Conservation (phyloP, 495 filamentous ascomycete genomes). For the Hypoxylon trugodes region DNA sequence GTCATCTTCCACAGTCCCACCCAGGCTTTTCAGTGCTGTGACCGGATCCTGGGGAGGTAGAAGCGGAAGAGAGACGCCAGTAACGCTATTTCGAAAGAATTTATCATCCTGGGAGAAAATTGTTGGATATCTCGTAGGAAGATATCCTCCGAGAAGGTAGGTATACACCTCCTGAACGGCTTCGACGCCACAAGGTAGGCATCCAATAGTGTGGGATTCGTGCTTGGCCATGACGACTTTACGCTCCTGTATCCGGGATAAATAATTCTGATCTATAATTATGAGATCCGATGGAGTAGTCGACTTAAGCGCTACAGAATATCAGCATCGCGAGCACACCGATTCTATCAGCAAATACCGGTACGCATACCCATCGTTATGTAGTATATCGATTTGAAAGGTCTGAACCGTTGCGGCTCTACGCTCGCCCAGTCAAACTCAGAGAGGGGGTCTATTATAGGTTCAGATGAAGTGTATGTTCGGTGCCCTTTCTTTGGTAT, state of each 20-base stretch:
- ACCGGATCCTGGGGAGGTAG: slow-evolving; percentile 36
- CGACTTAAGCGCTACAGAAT: slow-evolving; percentile 52
- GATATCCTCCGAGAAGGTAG: slow-evolving; percentile 68
- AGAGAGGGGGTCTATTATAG: slow-evolving; percentile 60
- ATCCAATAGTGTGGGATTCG: slow-evolving; percentile 55
- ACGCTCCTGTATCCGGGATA: slow-evolving; percentile 62
- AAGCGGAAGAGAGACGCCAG: slow-evolving; percentile 54
- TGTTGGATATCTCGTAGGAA: slow-evolving; percentile 70
- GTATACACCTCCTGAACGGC: slow-evolving; percentile 72
- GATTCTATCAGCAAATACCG: background rate
- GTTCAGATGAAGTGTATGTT: background rate
- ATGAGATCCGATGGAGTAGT: slow-evolving; percentile 69
- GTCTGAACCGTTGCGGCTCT: slow-evolving; percentile 68
- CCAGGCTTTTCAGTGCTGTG: slow-evolving; percentile 59
- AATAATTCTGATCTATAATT: slow-evolving; percentile 72
- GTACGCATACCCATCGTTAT: slow-evolving; percentile 71
- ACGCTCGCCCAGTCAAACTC: slow-evolving; percentile 68
- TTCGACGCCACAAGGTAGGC: slow-evolving; percentile 51
- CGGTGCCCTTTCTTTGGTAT: background rate
- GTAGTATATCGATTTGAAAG: slow-evolving; percentile 76
- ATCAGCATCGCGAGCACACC: background rate
- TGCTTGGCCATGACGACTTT: slow-evolving; percentile 59
- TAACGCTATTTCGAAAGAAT: slow-evolving; percentile 57
- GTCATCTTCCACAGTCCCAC: slow-evolving; percentile 74
- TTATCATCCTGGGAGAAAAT: slow-evolving; percentile 59